Conservation (phyloP, 2,329 filamentous ascomycete genomes). For the Parafenestella ontariensis region DNA sequence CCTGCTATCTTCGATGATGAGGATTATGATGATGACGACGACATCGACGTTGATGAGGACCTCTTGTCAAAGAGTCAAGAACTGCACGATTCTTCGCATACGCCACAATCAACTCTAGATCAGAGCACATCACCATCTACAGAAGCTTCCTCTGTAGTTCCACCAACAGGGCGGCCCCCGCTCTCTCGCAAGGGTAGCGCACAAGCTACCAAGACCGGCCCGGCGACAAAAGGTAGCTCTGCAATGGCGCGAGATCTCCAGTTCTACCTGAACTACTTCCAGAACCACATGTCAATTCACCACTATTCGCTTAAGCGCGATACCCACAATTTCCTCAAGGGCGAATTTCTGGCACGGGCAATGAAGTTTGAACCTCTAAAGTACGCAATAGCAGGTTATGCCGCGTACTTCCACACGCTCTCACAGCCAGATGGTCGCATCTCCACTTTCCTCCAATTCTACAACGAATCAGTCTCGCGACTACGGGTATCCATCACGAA, state of each 20-base stretch:
- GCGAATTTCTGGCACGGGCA: conserved; percentile 74
- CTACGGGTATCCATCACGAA: conserved; percentile 75
- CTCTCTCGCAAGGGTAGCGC: conserved; percentile 45
- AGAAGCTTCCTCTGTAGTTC: conserved; percentile 52
- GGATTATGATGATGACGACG: conserved; percentile 57
- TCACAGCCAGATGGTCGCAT: conserved; percentile 74
- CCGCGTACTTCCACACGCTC: conserved; percentile 84
- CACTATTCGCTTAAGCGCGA: conserved; percentile 83
- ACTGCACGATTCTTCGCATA: conserved; percentile 46
- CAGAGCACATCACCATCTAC: conserved; percentile 60
- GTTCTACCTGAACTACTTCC: conserved; percentile 80
- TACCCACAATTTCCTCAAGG: conserved; percentile 74
- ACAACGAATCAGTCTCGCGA: conserved; percentile 83
- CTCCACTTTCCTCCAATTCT: conserved; percentile 84
- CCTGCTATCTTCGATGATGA: conserved; percentile 56
- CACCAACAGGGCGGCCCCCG: conserved; percentile 34
- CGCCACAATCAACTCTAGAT: conserved; percentile 53
- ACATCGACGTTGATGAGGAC: conserved; percentile 34
- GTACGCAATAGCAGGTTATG: conserved; percentile 85
- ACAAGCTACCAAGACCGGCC: conserved; percentile 28
- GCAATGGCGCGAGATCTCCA: conserved; percentile 71
- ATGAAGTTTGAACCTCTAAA: conserved; percentile 80
- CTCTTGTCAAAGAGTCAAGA: conserved; percentile 29
- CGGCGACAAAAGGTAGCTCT: conserved; percentile 16
- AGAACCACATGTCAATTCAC: conserved; percentile 76